Evolutionary conservation across 2,329 filamentous ascomycete species (phyloP), one percentile per base, ranked within the genome.

Genomic region (Monilinia fructicola): DNA sequence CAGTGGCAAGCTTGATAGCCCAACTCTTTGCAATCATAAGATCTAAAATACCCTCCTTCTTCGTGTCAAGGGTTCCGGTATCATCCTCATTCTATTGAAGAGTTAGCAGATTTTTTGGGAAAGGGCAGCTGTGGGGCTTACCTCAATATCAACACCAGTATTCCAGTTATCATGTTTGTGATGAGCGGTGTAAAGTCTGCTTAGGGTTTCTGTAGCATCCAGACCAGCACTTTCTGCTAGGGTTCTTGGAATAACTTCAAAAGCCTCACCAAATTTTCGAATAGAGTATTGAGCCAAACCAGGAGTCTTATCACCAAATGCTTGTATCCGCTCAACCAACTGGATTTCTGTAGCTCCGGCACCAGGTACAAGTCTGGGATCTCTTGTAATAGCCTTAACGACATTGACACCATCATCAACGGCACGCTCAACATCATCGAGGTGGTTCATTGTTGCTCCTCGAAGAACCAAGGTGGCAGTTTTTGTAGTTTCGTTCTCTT

Each of bases 341-440:
- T 97, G 92, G 78, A 96, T 89, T 80, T 99, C 95, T 69, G 94
- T 92, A 58, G 95, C 94, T 74, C 95, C 96, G 40, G 95, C 95
- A 71, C 95, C 95, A 48, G 95, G 93, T 0, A 99, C 93, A 67
- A 99, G 84, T 70, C 93, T 87, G 9, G 94, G 83, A 77, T 99
- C 96, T 78, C 91, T 91, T 69, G 95, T 98, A 78, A 99, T 96
- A 71, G 95, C 95, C 83, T 99, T 99, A 78, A 99, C 91, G 63
- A 96, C 96, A 76, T 98, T 99, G 78, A 99, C 95, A 71, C 95
- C 95, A 73, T 99, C 95, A 74, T 99, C 95, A 66, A 99, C 93
- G 61, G 95, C 95, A 71, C 95, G 90, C 84, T 99, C 95, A 46
- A 99, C 86, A 74, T 99, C 95, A 76, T 99, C 95, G 31, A 99